Conservation (phyloP, 148 eudicot genomes). For the Cornus kousa region DNA sequence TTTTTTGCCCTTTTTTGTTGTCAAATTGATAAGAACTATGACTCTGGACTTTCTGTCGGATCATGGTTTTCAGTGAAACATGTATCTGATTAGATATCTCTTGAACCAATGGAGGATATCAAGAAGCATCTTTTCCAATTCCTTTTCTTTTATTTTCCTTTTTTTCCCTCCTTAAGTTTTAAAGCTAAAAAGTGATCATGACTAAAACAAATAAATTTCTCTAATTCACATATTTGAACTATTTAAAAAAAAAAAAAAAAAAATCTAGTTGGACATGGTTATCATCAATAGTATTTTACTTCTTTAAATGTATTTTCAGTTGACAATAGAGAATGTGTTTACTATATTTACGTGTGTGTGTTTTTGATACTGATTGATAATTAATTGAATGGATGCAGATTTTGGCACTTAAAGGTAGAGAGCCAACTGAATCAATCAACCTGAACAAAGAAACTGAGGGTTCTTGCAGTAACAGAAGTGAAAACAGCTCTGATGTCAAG, state of each 20-base stretch:
- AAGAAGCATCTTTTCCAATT: background rate
- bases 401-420: constrained; percentile 59
- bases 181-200: background rate
- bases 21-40: background rate
- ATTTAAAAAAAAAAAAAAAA: background rate
- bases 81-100: background rate
- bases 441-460: constrained; percentile 97
- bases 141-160: too few relatives aligned
- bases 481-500: constrained; percentile 80
- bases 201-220: background rate
- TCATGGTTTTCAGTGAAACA: background rate
- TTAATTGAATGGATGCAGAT: constrained; percentile 43
- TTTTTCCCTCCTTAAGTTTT: too few relatives aligned
- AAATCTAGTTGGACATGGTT: background rate
- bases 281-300: too few relatives aligned
- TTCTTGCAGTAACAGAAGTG: constrained; percentile 77
- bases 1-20: background rate
- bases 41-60: background rate
- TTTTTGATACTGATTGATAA: background rate
- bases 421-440: constrained; percentile 83
- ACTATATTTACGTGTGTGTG: background rate
- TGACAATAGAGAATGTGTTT: too few relatives aligned
- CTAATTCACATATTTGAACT: background rate
- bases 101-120: background rate
- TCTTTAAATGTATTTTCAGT: too few relatives aligned